A percentile compares a stretch with the other conserved stretches of the same genome.
Evolutionary conservation across 2,329 filamentous ascomycete genomes (phyloP).

Genomic region (Beauveria australis): DNA sequence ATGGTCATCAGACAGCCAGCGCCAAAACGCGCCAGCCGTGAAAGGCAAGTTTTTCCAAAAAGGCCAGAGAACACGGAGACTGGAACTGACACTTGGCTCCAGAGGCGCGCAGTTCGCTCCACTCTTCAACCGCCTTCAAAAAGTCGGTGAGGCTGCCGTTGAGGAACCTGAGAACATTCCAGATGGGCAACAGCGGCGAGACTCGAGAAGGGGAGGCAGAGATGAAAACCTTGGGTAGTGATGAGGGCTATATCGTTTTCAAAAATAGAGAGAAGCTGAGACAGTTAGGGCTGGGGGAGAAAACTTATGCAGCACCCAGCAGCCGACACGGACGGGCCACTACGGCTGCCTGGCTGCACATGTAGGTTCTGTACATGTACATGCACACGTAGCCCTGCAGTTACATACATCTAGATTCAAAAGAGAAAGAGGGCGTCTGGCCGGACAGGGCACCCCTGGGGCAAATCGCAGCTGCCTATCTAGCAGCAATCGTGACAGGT

Average conservation of each 20-base stretch:
- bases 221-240: background rate
- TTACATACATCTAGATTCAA: slow-evolving; percentile 1
- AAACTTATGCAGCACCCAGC: background rate
- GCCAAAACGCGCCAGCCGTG: background rate
- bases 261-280: background rate
- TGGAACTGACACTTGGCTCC: background rate
- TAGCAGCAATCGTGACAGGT: background rate
- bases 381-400: slow-evolving; percentile 7
- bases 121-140: slow-evolving; percentile 19
- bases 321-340: background rate
- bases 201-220: background rate
- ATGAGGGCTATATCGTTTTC: background rate
- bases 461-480: slow-evolving; percentile 1
- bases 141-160: slow-evolving; percentile 23
- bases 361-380: background rate
- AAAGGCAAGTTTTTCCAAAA: background rate
- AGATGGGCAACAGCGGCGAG: slow-evolving; percentile 1
- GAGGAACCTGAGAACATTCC: slow-evolving; percentile 2
- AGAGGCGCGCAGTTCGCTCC: slow-evolving; percentile 14
- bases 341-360: background rate
- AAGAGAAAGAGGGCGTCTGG: slow-evolving; percentile 3
- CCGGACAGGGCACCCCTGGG: background rate
- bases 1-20: background rate
- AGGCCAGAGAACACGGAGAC: too few species aligned
- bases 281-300: slow-evolving; percentile 7